Conservation (phyloP, 2,329 filamentous ascomycete genomes). For the Cadophora sp. region DNA sequence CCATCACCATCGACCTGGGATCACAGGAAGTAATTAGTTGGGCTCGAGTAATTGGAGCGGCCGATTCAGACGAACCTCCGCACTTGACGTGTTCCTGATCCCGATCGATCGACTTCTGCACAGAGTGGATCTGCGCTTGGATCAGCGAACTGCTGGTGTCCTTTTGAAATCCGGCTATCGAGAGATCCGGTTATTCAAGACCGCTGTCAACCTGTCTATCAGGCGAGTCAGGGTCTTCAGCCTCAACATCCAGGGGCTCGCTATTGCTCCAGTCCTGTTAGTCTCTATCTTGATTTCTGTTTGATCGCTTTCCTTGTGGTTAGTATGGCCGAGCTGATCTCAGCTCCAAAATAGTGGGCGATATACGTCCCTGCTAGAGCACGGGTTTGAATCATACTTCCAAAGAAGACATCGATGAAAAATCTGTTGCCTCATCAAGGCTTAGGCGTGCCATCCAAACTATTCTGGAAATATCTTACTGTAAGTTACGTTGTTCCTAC, state of each 20-base stretch:
- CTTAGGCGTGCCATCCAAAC: background rate
- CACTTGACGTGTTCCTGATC: background rate
- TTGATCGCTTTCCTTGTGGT: background rate
- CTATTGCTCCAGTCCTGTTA: background rate
- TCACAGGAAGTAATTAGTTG: too few relatives aligned
- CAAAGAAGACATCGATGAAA: background rate
- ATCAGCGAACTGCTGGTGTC: background rate
- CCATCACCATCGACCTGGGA: too few relatives aligned
- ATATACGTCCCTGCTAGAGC: background rate
- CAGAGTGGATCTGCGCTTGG: background rate
- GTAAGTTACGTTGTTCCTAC: background rate
- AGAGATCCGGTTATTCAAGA: background rate
- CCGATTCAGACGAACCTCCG: background rate
- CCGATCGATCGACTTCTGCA: background rate
- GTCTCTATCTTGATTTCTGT: background rate
- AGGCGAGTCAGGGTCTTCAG: constrained; percentile 8
- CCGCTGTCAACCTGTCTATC: background rate
- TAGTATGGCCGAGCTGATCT: background rate
- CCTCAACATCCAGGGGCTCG: background rate
- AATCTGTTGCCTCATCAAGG: background rate
- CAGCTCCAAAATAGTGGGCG: background rate
- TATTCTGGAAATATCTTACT: background rate
- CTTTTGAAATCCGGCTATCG: background rate
- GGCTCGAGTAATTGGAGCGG: too few relatives aligned
- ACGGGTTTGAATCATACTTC: background rate